These are phyloP conservation scores for Penicillium olsonii DNA, from an alignment of 2,329 filamentous ascomycete species.

Conservation along the genomic window DNA sequence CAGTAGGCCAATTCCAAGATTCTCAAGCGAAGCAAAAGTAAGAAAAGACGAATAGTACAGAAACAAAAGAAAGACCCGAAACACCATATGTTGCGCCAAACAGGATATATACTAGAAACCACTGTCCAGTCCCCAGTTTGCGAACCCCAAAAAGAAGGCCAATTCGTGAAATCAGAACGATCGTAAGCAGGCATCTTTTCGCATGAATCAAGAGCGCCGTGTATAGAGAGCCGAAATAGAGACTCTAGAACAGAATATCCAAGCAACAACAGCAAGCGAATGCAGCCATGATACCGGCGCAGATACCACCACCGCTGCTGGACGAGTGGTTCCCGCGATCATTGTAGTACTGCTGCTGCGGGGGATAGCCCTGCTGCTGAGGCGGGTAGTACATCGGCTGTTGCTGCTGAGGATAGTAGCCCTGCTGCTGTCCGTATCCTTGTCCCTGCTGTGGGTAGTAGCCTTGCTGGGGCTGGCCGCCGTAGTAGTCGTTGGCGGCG, in stretches of 20 bases:
- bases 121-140: not conserved
- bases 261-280: constrained; percentile 54
- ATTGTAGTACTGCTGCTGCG: constrained; percentile 40
- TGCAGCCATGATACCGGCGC: constrained; percentile 50
- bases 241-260: constrained; percentile 45
- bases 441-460: constrained; percentile 18
- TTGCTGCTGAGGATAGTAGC: constrained; percentile 20
- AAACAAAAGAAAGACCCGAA: not conserved
- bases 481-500: constrained; percentile 37
- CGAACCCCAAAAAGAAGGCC: not conserved
- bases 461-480: constrained; percentile 22
- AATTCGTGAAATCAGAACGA: not conserved
- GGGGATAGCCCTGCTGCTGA: constrained; percentile 41
- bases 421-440: constrained; percentile 28
- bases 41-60: not conserved
- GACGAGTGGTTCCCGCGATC: constrained; percentile 28
- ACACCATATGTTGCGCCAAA: constrained; percentile 18
- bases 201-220: not conserved
- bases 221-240: not conserved
- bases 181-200: not conserved
- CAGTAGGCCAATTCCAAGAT: no score
- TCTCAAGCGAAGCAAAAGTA: not conserved
- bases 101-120: constrained; percentile 16
- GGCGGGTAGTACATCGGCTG: constrained; percentile 32
- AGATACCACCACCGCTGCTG: constrained; percentile 41